Percentiles rank a stretch among this genome's conserved stretches.
Conservation (phyloP, 2,329 filamentous ascomycete species). For the Pseudogymnoascus sp. region DNA sequence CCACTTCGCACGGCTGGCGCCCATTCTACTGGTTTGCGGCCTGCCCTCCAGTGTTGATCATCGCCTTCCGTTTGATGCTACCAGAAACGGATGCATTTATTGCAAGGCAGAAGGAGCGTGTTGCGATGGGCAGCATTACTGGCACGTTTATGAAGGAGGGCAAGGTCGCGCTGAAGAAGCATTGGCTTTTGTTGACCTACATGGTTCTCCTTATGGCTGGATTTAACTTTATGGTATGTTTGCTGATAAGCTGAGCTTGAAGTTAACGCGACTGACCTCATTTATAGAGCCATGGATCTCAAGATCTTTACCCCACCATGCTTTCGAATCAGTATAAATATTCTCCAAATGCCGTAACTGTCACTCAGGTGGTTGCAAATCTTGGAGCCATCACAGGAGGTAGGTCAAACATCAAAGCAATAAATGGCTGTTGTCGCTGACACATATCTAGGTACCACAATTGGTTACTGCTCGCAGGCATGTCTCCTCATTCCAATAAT, state of each 20-base stretch:
- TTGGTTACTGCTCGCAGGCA: slow-evolving; percentile 58
- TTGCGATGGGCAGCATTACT: slow-evolving; percentile 51
- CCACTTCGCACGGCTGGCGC: slow-evolving; percentile 73
- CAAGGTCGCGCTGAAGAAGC: slow-evolving; percentile 67
- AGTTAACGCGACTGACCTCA: not conserved
- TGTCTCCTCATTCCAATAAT: not conserved
- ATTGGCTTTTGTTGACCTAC: slow-evolving; percentile 76
- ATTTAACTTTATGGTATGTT: slow-evolving; percentile 82
- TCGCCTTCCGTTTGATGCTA: slow-evolving; percentile 67
- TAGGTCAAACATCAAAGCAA: not conserved
- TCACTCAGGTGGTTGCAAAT: slow-evolving; percentile 67
- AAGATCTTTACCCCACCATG: slow-evolving; percentile 55
- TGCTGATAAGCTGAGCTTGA: slow-evolving; percentile 21
- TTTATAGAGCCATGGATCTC: slow-evolving; percentile 23
- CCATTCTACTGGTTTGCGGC: slow-evolving; percentile 88
- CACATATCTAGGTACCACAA: slow-evolving; percentile 42
- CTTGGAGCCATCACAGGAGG: slow-evolving; percentile 65
- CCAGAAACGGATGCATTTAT: slow-evolving; percentile 72
- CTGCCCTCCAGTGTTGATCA: slow-evolving; percentile 71
- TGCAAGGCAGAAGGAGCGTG: slow-evolving; percentile 58
- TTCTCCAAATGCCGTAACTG: slow-evolving; percentile 42
- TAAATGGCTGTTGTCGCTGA: not conserved
- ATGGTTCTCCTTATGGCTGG: slow-evolving; percentile 82
- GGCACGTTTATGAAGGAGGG: slow-evolving; percentile 68
- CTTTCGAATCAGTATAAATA: slow-evolving; percentile 46